A percentile compares a stretch with the other conserved stretches of the same genome.
phyloP scores from a whole-genome alignment of 2,329 filamentous ascomycete species.

The Apiospora arundinis region DNA sequence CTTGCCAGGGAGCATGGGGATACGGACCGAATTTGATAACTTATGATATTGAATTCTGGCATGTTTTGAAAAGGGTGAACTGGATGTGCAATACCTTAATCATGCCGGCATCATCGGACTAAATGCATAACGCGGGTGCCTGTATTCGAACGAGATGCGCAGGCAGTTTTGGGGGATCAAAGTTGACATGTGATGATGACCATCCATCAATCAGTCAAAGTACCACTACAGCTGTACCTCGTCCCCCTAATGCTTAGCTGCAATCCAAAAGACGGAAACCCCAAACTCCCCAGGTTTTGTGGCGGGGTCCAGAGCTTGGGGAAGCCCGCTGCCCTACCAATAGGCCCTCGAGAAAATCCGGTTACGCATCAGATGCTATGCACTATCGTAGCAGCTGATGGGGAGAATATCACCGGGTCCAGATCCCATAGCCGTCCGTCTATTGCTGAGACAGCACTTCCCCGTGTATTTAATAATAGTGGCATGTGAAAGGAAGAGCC shows the following conservation, averaged over 20 bases:
- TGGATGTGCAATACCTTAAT: not conserved
- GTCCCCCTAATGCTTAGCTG: not conserved
- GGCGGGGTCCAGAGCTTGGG: not conserved
- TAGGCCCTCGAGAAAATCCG: not conserved
- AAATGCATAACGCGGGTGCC: not conserved
- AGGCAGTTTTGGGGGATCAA: not conserved
- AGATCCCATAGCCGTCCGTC: not conserved
- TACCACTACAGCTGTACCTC: not conserved
- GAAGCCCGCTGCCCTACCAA: not conserved
- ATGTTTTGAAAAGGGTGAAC: not conserved
- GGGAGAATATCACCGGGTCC: not conserved
- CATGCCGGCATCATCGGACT: not conserved
- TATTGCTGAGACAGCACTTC: not conserved
- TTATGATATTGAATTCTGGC: not conserved
- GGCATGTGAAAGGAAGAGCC: not conserved
- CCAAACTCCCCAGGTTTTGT: not conserved
- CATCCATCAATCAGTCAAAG: no score
- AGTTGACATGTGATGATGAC: slow-evolving; percentile 1
- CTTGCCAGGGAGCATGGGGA: no score
- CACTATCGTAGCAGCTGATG: slow-evolving; percentile 2
- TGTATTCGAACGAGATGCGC: slow-evolving; percentile 8
- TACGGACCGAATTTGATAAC: not conserved
- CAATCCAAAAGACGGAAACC: not conserved
- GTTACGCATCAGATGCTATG: not conserved
- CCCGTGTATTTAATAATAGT: not conserved